Conservation (phyloP, 176 grass and related monocot genomes). For the Zoysia japonica region DNA sequence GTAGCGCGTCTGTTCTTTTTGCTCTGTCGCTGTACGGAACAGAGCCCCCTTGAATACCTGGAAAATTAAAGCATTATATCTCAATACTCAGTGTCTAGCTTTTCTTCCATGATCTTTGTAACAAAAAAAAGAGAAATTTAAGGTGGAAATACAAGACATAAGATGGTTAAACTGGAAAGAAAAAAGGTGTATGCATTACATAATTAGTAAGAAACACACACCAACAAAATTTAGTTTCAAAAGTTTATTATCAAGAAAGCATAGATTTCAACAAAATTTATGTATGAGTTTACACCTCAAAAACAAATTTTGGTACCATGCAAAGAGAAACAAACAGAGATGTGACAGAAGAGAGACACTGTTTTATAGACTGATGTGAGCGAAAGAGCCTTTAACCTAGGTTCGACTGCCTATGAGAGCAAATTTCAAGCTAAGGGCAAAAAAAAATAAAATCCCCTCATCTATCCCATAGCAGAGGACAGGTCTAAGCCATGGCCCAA, state of each 20-base stretch:
- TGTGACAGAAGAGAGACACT: not conserved
- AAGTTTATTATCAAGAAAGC: not conserved
- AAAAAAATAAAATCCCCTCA: no score
- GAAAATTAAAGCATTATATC: slow-evolving; percentile 15
- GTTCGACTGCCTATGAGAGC: no score
- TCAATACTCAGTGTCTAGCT: not conserved
- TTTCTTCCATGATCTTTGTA: slow-evolving; percentile 16
- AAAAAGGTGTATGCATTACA: not conserved
- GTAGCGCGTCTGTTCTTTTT: slow-evolving; percentile 92
- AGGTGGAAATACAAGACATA: slow-evolving; percentile 7
- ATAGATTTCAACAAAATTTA: not conserved
- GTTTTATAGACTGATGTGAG: not conserved
- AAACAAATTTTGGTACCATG: not conserved
- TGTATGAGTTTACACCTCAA: not conserved
- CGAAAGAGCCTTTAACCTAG: no score
- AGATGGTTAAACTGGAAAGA: not conserved
- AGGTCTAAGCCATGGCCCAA: no score
- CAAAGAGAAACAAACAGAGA: slow-evolving; percentile 7
- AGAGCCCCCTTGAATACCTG: slow-evolving; percentile 87
- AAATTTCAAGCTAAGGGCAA: no score
- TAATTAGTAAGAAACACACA: not conserved
- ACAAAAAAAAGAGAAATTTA: not conserved
- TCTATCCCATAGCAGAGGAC: no score
- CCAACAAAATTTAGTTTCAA: not conserved
- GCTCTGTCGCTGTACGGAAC: slow-evolving; percentile 89